Percentiles rank a stretch among this genome's conserved stretches.
phyloP scores from a whole-genome alignment of 306 rosid genomes.

The Cicer bijugum region DNA sequence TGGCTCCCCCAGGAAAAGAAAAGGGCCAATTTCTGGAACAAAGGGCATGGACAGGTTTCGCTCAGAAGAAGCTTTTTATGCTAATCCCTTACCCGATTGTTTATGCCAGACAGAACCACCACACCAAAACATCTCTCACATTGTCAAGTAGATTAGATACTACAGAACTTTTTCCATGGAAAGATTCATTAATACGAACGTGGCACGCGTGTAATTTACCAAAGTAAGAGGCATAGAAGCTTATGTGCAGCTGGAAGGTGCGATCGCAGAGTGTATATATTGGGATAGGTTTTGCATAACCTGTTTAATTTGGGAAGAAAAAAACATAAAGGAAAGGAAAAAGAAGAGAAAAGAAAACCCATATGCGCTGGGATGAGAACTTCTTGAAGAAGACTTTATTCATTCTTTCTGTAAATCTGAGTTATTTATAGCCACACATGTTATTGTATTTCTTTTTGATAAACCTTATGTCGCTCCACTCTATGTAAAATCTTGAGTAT shows the following conservation, averaged over 20 bases:
- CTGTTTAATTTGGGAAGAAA: constrained; percentile 24
- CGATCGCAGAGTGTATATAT: constrained; percentile 50
- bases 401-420: constrained; percentile 41
- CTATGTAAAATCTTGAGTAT: not conserved
- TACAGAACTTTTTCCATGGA: constrained; percentile 28
- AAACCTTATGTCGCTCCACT: constrained; percentile 21
- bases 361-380: constrained; percentile 22
- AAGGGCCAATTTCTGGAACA: constrained; percentile 92
- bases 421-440: constrained; percentile 12
- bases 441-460: constrained; percentile 5
- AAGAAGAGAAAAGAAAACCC: not conserved
- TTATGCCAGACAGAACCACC: constrained; percentile 63
- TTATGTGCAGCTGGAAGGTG: constrained; percentile 26
- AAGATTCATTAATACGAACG: constrained; percentile 21
- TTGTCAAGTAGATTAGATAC: constrained; percentile 35
- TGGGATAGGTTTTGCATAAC: constrained; percentile 21
- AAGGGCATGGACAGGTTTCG: constrained; percentile 83
- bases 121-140: constrained; percentile 47
- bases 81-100: constrained; percentile 86
- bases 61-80: constrained; percentile 86
- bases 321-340: not conserved
- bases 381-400: constrained; percentile 33
- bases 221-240: constrained; percentile 4
- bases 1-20: constrained; percentile 91
- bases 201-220: constrained; percentile 1